Evolutionary conservation across 164 flowering plant species (phyloP).

Genomic region (Houttuynia cordata): DNA sequence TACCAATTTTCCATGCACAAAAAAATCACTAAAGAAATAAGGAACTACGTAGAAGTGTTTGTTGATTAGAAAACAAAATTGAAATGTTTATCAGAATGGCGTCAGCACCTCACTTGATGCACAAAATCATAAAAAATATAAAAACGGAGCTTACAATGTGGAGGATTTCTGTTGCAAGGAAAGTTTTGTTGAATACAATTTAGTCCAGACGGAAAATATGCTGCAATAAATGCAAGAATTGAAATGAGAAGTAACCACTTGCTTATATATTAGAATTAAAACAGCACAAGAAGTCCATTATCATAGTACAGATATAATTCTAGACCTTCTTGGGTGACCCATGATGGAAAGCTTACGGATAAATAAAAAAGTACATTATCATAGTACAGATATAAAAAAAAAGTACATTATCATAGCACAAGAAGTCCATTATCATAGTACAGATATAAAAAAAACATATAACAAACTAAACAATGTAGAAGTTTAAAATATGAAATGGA

Average conservation of each 20-base stretch:
- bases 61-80: too few species aligned
- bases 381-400: constrained; percentile 44
- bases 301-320: constrained; percentile 36
- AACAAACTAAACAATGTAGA: too few species aligned
- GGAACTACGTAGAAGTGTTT: not conserved
- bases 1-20: too few species aligned
- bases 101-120: too few species aligned
- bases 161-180: constrained; percentile 55
- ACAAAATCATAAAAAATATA: not conserved
- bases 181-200: constrained; percentile 60
- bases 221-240: constrained; percentile 14
- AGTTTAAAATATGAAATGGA: not conserved
- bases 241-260: constrained; percentile 23
- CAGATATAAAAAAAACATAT: not conserved
- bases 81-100: too few species aligned
- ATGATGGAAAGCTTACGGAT: constrained; percentile 55
- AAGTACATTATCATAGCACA: too few species aligned
- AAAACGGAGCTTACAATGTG: constrained; percentile 37
- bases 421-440: too few species aligned
- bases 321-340: constrained; percentile 30
- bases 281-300: not conserved
- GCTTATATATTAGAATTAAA: constrained; percentile 22
- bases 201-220: constrained; percentile 37
- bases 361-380: too few species aligned
- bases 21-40: too few species aligned